Percentiles rank a stretch among this genome's conserved stretches.
These are phyloP conservation scores for Fraxinus sp. DNA, from an alignment of 305 asterid species.

Conservation along the genomic window DNA sequence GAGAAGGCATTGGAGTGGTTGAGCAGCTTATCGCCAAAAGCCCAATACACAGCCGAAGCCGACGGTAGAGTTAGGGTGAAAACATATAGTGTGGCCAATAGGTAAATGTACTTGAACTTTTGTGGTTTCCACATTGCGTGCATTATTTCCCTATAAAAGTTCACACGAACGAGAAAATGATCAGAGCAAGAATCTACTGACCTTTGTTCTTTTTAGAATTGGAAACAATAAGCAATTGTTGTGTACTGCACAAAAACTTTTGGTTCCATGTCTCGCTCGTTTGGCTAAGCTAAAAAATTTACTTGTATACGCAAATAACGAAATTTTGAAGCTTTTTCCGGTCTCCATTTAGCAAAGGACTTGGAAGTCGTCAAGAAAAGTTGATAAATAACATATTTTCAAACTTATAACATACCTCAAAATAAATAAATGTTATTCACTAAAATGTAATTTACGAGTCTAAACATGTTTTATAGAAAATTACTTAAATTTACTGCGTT, in stretches of 20 bases:
- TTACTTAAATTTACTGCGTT: not conserved
- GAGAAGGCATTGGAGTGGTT: conserved; percentile 75
- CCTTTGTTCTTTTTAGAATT: not conserved
- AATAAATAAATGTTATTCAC: not conserved
- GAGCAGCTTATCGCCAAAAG: conserved; percentile 68
- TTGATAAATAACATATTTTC: not conserved
- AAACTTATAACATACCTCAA: not conserved
- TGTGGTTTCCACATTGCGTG: conserved; percentile 91
- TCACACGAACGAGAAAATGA: not conserved
- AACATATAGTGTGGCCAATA: conserved; percentile 66
- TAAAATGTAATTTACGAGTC: not conserved
- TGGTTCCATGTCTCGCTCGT: not conserved
- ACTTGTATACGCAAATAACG: not conserved
- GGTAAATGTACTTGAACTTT: conserved; percentile 65
- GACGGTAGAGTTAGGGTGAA: conserved; percentile 73
- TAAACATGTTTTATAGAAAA: not conserved
- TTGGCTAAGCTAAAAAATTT: not conserved
- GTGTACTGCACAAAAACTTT: not conserved
- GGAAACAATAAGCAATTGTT: not conserved
- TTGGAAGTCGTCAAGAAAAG: not conserved
- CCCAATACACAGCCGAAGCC: conserved; percentile 73
- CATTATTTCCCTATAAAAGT: conserved; percentile 64
- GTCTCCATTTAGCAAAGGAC: not conserved
- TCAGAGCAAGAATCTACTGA: not conserved
- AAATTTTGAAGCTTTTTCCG: not conserved